Base-by-base conservation (phyloP, 306 rosid genomes). In the Gastrolobium villosum region DNA sequence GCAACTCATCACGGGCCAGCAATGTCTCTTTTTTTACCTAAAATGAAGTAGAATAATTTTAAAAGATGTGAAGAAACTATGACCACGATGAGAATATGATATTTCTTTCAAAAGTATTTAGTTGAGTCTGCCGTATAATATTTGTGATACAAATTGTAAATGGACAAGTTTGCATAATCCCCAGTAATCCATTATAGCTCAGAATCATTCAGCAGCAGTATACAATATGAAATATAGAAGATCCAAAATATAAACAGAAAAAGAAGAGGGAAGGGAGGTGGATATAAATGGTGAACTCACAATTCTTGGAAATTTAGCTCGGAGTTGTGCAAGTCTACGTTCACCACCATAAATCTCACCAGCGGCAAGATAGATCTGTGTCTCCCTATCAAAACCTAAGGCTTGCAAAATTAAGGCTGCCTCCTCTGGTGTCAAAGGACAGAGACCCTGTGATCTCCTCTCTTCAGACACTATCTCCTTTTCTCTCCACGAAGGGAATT, bases 371-470 rank as follows among this genome's bases (percentile, higher is more conserved):
- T 95, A 95, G 74, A 95, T 88, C 79, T 91, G 97, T 40, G 93
- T 91, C 40, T 91, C 87, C 81, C 64, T 88, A 64, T 74, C 86
- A 60, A 95, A 83, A 56, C 91, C 98, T 81, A 95, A 88, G 57
- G 99, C 98, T 89, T 82, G 94, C 88, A 95, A 77, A 79, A 93
- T 65, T 70, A 91, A 70, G 10, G 89, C 82, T 7, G 87, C 72
- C 88, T 95, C 99, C 87, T 95, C 99, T 36, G 98, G 98, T 59
- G 98, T 92, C 83, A 95, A 87, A 77, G 99, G 99, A 78, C 99
- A 95, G 65, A 89, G 84, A 68, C 99, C 99, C 78, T 89, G 97
- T 15, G 86, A 84, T 81, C 99, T 93, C 85, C 77, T 89, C 76
- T 89, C 89, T 77, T 86, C 91, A n/a, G 99, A 95, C 57, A 88